Evolutionary conservation across 768 basidiomycete species (phyloP).

Genomic region (Lactifluus hygrophoroides): DNA sequence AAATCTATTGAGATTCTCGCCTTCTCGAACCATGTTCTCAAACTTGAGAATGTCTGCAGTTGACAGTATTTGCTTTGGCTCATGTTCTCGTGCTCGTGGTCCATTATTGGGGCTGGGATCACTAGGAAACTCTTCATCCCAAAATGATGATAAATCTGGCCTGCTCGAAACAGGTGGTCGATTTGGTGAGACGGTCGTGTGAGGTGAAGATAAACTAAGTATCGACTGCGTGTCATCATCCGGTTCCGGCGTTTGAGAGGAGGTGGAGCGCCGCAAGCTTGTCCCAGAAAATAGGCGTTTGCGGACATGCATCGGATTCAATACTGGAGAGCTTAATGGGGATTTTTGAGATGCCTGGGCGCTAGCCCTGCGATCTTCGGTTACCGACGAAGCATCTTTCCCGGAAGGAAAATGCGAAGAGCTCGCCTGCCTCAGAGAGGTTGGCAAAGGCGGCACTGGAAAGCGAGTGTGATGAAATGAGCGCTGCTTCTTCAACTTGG

Average conservation of each 20-base stretch:
- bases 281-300: conserved; percentile 61
- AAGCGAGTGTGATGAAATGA: conserved; percentile 55
- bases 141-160: conserved; percentile 30
- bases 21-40: conserved; percentile 41
- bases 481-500: conserved; percentile 40
- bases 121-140: conserved; percentile 40
- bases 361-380: conserved; percentile 17
- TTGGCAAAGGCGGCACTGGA: conserved; percentile 43
- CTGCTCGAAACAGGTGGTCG: neutral
- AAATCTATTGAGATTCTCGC: conserved; percentile 12
- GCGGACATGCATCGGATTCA: conserved; percentile 27
- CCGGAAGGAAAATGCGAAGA: conserved; percentile 15
- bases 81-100: conserved; percentile 39
- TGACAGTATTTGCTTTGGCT: conserved; percentile 58
- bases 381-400: conserved; percentile 5
- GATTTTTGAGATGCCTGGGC: conserved; percentile 12
- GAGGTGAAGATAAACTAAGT: conserved; percentile 34
- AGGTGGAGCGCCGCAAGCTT: conserved; percentile 40
- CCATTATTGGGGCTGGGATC: conserved; percentile 30
- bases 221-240: conserved; percentile 51
- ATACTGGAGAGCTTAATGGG: conserved; percentile 10
- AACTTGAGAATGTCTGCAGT: conserved; percentile 55
- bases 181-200: neutral
- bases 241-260: conserved; percentile 33
- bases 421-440: conserved; percentile 24